Conservation (phyloP, 805 yeast species). For the Lipomyces spencermartinsiae region DNA sequence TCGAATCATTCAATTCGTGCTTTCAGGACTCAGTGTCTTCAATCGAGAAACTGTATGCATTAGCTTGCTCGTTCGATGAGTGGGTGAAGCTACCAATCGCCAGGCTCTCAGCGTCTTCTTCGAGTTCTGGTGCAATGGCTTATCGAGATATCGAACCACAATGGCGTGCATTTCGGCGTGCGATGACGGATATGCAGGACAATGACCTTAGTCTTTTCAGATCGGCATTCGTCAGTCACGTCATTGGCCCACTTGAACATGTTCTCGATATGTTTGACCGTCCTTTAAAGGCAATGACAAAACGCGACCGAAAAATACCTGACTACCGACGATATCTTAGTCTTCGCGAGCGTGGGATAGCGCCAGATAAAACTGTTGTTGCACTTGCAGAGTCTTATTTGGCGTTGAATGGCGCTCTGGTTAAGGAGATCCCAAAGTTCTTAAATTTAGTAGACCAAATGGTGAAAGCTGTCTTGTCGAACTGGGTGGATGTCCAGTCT, state of each 20-base stretch:
- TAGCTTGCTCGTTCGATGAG: conserved; percentile 21
- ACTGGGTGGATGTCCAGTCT: conserved; percentile 28
- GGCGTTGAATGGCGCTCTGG: conserved; percentile 17
- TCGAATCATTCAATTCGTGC: conserved; percentile 17
- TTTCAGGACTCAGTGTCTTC: conserved; percentile 6
- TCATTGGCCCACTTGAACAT: conserved; percentile 27
- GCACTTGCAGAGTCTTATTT: conserved; percentile 16
- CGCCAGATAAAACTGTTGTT: conserved; percentile 13
- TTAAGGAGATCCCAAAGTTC: conserved; percentile 28
- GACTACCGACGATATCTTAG: conserved; percentile 24
- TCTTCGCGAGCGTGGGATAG: conserved; percentile 21
- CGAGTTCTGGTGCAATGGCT: not conserved
- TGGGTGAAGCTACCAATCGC: conserved; percentile 14
- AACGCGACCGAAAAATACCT: conserved; percentile 26
- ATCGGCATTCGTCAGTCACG: conserved; percentile 19
- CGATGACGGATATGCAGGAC: conserved; percentile 21
- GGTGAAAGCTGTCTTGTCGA: conserved; percentile 22
- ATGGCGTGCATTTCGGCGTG: conserved; percentile 11
- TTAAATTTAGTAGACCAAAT: conserved; percentile 17
- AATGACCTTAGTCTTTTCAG: conserved; percentile 24
- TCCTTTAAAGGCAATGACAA: conserved; percentile 19
- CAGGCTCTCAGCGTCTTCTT: conserved; percentile 5
- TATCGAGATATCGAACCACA: conserved; percentile 2
- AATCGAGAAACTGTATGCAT: conserved; percentile 10
- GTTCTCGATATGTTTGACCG: conserved; percentile 27